These are phyloP conservation scores for Naganishia friedmannii DNA, from an alignment of 768 basidiomycete species.

Conservation along the genomic window DNA sequence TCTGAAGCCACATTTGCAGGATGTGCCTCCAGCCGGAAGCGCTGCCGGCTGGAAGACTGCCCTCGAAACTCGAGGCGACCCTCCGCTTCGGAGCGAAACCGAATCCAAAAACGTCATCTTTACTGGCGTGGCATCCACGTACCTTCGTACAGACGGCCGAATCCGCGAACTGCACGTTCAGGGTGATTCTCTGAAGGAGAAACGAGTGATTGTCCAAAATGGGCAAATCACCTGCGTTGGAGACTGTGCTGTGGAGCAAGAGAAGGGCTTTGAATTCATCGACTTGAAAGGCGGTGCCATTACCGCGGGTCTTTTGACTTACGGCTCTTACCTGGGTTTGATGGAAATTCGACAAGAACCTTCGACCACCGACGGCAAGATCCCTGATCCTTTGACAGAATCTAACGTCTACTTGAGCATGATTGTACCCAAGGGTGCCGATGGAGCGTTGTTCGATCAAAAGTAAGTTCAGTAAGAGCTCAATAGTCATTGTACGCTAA, in stretches of 20 bases:
- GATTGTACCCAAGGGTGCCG: conserved; percentile 62
- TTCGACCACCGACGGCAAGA: conserved; percentile 65
- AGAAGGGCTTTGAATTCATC: conserved; percentile 54
- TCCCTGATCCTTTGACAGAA: conserved; percentile 49
- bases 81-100: conserved; percentile 61
- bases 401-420: conserved; percentile 53
- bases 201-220: conserved; percentile 57
- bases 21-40: conserved; percentile 60
- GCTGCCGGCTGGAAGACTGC: conserved; percentile 67
- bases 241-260: conserved; percentile 36
- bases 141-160: conserved; percentile 49
- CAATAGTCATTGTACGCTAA: conserved; percentile 54
- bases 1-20: conserved; percentile 63
- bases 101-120: conserved; percentile 59
- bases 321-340: conserved; percentile 66
- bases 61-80: conserved; percentile 67
- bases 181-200: not conserved
- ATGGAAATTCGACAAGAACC: conserved; percentile 66
- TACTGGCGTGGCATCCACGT: conserved; percentile 63
- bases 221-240: conserved; percentile 62
- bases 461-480: conserved; percentile 44
- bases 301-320: conserved; percentile 65
- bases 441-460: conserved; percentile 69
- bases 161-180: conserved; percentile 31
- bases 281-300: conserved; percentile 63